A percentile compares a stretch with the other conserved stretches of the same genome.
These are phyloP conservation scores for Gracilaria domingensis DNA, from an alignment of 23 red algal species.

Conservation along the genomic window DNA sequence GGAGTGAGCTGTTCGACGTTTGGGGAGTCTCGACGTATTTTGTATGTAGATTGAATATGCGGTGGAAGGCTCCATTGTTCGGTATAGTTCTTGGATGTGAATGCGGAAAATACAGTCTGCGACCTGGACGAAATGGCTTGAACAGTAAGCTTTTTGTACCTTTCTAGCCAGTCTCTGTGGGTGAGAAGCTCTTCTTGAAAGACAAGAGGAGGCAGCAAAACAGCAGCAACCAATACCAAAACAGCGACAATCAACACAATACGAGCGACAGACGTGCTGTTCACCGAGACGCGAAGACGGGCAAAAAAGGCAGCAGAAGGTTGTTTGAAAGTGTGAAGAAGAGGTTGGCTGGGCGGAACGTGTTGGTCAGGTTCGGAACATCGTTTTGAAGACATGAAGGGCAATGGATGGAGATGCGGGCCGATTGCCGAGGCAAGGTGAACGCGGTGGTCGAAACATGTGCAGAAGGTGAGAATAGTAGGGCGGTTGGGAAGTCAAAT, in stretches of 20 bases:
- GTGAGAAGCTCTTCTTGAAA: constrained; percentile 1
- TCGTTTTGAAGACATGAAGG: too few relatives aligned
- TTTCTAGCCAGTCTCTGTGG: neutral
- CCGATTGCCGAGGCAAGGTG: too few relatives aligned
- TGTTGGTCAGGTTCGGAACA: neutral
- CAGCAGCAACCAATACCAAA: neutral
- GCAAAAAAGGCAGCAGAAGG: neutral
- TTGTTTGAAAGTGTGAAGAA: neutral
- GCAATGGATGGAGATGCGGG: too few relatives aligned
- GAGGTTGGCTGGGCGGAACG: neutral
- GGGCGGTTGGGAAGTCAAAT: neutral
- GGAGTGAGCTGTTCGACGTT: neutral
- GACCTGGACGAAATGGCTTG: neutral
- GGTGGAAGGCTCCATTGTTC: neutral
- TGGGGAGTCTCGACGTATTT: neutral
- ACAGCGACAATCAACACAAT: neutral
- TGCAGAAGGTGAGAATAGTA: neutral
- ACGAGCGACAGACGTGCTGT: neutral
- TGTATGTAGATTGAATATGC: constrained; percentile 7
- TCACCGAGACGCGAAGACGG: neutral
- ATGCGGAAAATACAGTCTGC: neutral
- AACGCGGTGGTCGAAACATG: neutral
- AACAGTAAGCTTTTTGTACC: neutral
- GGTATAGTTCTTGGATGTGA: neutral
- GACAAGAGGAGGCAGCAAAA: neutral